Conservation (phyloP, 2,329 filamentous ascomycete genomes). For the Paecilomyces sp. region DNA sequence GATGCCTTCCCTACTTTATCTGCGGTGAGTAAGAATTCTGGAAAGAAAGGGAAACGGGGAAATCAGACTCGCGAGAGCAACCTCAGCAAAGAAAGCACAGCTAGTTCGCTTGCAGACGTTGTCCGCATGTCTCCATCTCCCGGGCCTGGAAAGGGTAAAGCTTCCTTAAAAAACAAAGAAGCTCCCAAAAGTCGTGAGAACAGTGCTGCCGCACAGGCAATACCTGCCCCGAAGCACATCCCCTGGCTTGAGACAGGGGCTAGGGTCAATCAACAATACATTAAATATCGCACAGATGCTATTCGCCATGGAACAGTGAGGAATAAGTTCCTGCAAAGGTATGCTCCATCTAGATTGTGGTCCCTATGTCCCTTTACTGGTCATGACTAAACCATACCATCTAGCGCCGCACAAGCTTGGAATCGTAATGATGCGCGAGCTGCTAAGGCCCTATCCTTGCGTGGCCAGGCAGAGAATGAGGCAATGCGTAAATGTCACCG, state of each 20-base stretch:
- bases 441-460: constrained; percentile 86
- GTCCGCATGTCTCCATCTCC: constrained; percentile 92
- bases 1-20: constrained; percentile 91
- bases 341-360: constrained; percentile 16
- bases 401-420: constrained; percentile 92
- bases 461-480: constrained; percentile 94
- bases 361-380: background rate
- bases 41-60: constrained; percentile 86
- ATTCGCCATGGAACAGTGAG: constrained; percentile 94
- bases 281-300: constrained; percentile 90
- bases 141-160: constrained; percentile 47
- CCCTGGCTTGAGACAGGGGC: constrained; percentile 95
- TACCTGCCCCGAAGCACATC: constrained; percentile 81
- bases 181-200: constrained; percentile 64
- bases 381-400: background rate
- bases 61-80: constrained; percentile 59
- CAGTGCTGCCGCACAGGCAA: constrained; percentile 72
- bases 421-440: constrained; percentile 95
- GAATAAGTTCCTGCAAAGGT: constrained; percentile 97
- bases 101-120: constrained; percentile 83
- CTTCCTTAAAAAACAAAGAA: constrained; percentile 57
- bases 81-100: constrained; percentile 58
- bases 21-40: constrained; percentile 62
- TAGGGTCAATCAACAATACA: constrained; percentile 82
- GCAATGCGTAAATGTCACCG: constrained; percentile 95